phyloP scores from a whole-genome alignment of 139 green algal species.

The Volvox reticuliferus region DNA sequence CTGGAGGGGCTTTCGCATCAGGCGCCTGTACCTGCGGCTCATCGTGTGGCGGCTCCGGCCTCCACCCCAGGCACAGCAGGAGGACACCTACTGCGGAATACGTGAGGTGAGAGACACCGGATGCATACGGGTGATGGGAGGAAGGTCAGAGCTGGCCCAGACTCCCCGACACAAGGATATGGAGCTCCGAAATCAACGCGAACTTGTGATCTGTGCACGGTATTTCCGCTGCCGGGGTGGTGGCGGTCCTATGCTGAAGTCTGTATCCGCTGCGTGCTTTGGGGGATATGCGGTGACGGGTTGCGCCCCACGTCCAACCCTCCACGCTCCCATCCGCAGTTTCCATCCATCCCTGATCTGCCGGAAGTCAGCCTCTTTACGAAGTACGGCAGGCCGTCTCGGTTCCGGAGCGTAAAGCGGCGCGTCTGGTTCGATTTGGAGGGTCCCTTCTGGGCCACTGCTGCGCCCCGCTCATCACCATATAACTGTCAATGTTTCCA shows the following conservation, averaged over 20 bases:
- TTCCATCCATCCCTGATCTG: constrained; percentile 9
- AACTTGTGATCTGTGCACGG: too few species aligned
- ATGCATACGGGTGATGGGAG: not conserved
- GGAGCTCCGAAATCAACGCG: too few species aligned
- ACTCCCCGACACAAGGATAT: too few species aligned
- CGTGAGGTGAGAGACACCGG: not conserved
- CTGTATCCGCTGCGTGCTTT: too few species aligned
- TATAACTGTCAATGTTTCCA: too few species aligned
- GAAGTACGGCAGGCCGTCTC: not conserved
- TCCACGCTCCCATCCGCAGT: not conserved
- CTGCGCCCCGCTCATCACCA: too few species aligned
- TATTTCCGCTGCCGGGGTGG: too few species aligned
- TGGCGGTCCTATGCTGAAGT: too few species aligned
- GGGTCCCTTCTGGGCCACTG: not conserved
- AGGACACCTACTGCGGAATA: not conserved
- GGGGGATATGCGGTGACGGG: too few species aligned
- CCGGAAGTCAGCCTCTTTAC: constrained; percentile 27
- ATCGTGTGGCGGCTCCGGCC: constrained; percentile 16
- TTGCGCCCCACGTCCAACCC: not conserved
- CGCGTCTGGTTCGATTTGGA: constrained; percentile 38
- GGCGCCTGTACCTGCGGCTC: constrained; percentile 35
- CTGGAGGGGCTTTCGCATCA: constrained; percentile 36
- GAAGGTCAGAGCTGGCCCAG: too few species aligned
- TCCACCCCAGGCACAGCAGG: not conserved
- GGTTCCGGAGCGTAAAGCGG: not conserved